Base-by-base conservation (phyloP, 1,284 basidiomycete species). In the Irpex rosettiformis region DNA sequence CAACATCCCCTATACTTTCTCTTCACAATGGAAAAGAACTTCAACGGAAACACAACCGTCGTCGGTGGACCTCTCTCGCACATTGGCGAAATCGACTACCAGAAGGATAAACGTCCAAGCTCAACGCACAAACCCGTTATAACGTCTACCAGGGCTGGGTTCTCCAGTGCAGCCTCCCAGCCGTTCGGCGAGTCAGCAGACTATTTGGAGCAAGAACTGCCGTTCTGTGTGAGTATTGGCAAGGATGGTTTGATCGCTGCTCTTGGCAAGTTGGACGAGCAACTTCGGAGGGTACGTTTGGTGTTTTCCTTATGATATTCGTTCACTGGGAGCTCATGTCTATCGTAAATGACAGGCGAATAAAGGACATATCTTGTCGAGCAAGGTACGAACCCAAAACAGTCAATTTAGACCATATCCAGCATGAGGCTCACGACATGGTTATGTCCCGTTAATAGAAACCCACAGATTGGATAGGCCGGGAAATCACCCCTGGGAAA, bases 401-500 rank as follows among this genome's bases (percentile, higher is more conserved):
- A 11, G 21, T 37, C 27, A 16, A 22, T 18, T 2, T 42, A 7
- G 8, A n/a, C 24, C 28, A 24, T 18, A 22, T 21, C 3, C 28
- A 6, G 22, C 16, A 11, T 18, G 22, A 24, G 13, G 16, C 21
- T n/a, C n/a, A n/a, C n/a, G n/a, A n/a, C n/a, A n/a, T n/a, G n/a
- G 29, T 3, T 37, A 0, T 10, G 21, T 37, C 13, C 2, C 18
- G 24, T 7, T 28, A 11, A 16, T 24, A 89, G 80, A 60, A 61
- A 2, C 87, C 86, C 4, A 81, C 83, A 2, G 79, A 81, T 59
- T 91, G 88, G 87, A 81, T 82, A 57, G 89, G 88, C 13, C 77
- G 73, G 57, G 86, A 90, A 69, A 80, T 91, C 45, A 75, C 76
- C 28, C 88, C 87, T 1, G 88, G 89, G 40, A 75, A 73, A 61